Base-by-base conservation (phyloP, 345 rosid genomes). In the Pugionium cornutum region DNA sequence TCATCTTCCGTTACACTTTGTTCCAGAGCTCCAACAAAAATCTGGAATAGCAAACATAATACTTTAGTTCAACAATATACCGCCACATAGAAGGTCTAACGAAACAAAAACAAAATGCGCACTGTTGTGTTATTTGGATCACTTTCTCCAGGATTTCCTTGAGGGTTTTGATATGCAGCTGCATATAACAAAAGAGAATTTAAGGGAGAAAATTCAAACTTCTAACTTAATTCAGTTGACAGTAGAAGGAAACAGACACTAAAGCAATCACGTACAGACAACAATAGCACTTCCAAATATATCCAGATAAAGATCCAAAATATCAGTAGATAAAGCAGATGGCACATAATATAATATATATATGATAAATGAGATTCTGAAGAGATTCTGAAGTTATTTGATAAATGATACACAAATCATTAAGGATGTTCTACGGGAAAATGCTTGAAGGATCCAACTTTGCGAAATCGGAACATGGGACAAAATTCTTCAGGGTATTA, bases 41-140 rank as follows among this genome's bases (percentile, higher is more conserved):
- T 84, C 99, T 90, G 83, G 82, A 69, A 77, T 39, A 51, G 44
- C 42, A 64, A 63, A 57, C 8, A 68, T 64, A 43, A 62, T 5
- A 3, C 54, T 62, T 18, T 39, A 77, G 46, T 73, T 58, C 18
- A 28, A 39, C 30, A 30, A n/a, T 43, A 60, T 7, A 53, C 55
- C 47, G 37, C 65, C 29, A 45, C 34, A 2, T 50, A 39, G 62
- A 44, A 50, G 52, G n/a, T 29, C 46, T 40, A 29, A 40, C 2
- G 30, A 79, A 43, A 37, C 26, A 42, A 42, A 70, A 72, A 35
- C 45, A 57, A 80, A 73, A 72, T 79, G 84, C 97, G 73, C 82
- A 94, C 99, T 59, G 97, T 94, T 55, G 99, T 94, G 75, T 94
- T 94, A 76, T 81, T 83, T 62, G 95, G 97, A 77, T 94, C 99